phyloP scores from a whole-genome alignment of 2,329 filamentous ascomycete species.

The Aaosphaeria arxii region DNA sequence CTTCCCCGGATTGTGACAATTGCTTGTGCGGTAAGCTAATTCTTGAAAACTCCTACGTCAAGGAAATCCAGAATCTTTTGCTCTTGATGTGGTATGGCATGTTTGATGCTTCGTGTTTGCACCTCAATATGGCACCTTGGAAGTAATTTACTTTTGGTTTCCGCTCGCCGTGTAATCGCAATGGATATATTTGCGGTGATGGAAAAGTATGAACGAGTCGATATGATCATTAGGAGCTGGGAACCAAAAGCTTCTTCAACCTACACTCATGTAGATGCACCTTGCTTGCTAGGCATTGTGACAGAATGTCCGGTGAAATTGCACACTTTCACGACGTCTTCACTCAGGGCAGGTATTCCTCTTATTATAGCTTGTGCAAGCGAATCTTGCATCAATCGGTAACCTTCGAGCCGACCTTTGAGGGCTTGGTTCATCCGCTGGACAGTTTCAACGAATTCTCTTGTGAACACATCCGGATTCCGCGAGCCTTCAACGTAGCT shows the following conservation, averaged over 20 bases:
- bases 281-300: neutral
- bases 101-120: neutral
- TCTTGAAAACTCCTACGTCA: neutral
- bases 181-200: neutral
- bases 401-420: conserved; percentile 60
- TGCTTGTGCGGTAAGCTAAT: neutral
- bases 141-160: neutral
- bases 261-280: neutral
- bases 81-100: neutral
- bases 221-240: neutral
- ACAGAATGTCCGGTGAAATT: conserved; percentile 43
- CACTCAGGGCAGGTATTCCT: conserved; percentile 56
- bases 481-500: conserved; percentile 61
- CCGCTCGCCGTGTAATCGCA: neutral
- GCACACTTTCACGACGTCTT: conserved; percentile 53
- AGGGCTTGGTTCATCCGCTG: conserved; percentile 62
- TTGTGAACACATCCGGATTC: conserved; percentile 66
- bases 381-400: conserved; percentile 57
- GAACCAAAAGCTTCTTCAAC: neutral
- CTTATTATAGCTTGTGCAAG: conserved; percentile 57
- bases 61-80: neutral
- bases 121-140: neutral
- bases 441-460: conserved; percentile 63
- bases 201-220: neutral
- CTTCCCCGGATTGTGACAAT: neutral